phyloP scores from a whole-genome alignment of 495 filamentous ascomycete genomes.

The Bombardia bombarda region DNA sequence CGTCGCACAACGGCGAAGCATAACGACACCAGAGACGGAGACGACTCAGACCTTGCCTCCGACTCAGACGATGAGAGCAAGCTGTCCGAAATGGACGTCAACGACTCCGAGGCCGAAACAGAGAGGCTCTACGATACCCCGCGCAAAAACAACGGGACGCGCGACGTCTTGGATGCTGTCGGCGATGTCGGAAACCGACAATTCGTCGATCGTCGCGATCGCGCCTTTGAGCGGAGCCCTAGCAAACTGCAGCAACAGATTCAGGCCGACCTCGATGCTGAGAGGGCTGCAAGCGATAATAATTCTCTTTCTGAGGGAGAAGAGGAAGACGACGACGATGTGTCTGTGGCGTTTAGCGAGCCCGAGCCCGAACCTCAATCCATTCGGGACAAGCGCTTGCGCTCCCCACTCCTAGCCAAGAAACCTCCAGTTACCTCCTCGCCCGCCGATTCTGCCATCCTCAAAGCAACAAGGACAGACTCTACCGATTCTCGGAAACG shows the following conservation, averaged over 20 bases:
- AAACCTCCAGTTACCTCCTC: slow-evolving; percentile 16
- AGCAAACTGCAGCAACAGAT: slow-evolving; percentile 55
- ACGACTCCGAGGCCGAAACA: slow-evolving; percentile 97
- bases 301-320: slow-evolving; percentile 38
- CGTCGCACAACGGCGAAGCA: slow-evolving; percentile 39
- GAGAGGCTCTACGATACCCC: slow-evolving; percentile 93
- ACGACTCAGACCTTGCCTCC: slow-evolving; percentile 22
- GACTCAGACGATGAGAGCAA: slow-evolving; percentile 28
- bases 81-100: slow-evolving; percentile 51
- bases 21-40: slow-evolving; percentile 41
- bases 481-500: slow-evolving; percentile 40
- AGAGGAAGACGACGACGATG: slow-evolving; percentile 30
- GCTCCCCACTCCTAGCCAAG: slow-evolving; percentile 17
- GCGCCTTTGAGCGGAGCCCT: slow-evolving; percentile 50
- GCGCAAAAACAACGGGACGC: slow-evolving; percentile 55
- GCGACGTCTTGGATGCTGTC: slow-evolving; percentile 49
- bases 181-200: slow-evolving; percentile 26
- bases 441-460: slow-evolving; percentile 9
- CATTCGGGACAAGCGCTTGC: slow-evolving; percentile 7
- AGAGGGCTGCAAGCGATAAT: slow-evolving; percentile 30
- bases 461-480: slow-evolving; percentile 10
- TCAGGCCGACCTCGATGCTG: slow-evolving; percentile 24
- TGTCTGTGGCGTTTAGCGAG: slow-evolving; percentile 27
- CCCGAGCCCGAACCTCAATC: slow-evolving; percentile 19
- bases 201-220: slow-evolving; percentile 25